These are phyloP conservation scores for Xylariaceae sp. DNA, from an alignment of 2,329 filamentous ascomycete genomes.

Conservation along the genomic window DNA sequence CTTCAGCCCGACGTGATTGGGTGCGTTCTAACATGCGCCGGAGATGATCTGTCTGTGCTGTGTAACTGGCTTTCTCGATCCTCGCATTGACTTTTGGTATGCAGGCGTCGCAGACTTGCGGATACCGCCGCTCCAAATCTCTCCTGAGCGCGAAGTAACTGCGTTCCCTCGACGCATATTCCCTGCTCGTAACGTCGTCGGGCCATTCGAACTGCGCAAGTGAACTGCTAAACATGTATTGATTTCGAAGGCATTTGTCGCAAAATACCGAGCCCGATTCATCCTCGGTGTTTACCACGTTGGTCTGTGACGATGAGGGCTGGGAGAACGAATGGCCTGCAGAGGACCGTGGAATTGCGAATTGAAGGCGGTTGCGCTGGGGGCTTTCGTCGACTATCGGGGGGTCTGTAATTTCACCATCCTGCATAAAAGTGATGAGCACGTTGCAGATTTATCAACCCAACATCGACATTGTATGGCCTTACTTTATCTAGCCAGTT, in stretches of 20 bases:
- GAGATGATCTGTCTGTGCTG: constrained; percentile 76
- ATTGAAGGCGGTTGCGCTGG: constrained; percentile 39
- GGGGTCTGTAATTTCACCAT: constrained; percentile 85
- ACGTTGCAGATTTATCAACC: constrained; percentile 5
- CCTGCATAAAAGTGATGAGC: constrained; percentile 43
- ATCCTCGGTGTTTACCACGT: constrained; percentile 30
- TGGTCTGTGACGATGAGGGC: no score
- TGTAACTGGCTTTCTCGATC: constrained; percentile 68
- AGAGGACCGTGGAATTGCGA: constrained; percentile 39
- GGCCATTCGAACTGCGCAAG: constrained; percentile 77
- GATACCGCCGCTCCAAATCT: constrained; percentile 75
- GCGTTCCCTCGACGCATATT: constrained; percentile 63
- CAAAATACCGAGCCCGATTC: constrained; percentile 55
- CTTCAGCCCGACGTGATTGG: constrained; percentile 38
- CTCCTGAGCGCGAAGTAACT: constrained; percentile 65
- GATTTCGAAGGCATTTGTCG: constrained; percentile 78
- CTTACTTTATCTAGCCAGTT: constrained; percentile 84
- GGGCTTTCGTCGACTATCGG: constrained; percentile 56
- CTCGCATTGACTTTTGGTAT: constrained; percentile 65
- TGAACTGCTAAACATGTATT: constrained; percentile 69
- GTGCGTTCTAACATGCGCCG: constrained; percentile 68
- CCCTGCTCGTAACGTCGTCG: constrained; percentile 56
- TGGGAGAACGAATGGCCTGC: constrained; percentile 25
- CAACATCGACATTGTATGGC: constrained; percentile 3
- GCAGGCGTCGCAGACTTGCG: constrained; percentile 80